Base-by-base conservation (phyloP, 2,329 filamentous ascomycete species). In the Dactylellina haptotyla region DNA sequence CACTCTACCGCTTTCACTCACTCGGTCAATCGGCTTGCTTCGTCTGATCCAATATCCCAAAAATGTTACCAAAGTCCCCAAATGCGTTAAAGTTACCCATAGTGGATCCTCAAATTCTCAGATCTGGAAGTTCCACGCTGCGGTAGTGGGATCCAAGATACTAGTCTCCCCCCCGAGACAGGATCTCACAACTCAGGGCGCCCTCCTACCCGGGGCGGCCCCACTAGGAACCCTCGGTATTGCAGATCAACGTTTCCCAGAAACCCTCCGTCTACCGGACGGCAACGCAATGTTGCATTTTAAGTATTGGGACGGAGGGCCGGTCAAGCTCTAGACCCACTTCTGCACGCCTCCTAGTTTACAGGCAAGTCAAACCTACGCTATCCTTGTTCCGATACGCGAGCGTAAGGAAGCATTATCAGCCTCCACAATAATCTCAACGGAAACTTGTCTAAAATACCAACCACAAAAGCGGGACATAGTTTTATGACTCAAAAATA, bases 331-430 rank as follows among this genome's bases (percentile, higher is more conserved):
- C 41, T 20, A 18, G 16, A 45, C 41, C 10, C 18, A 20, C 41
- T 34, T 34, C 32, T 34, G 32, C 32, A 34, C 18, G 41, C 41
- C 41, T 10, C 41, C 41, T 5, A 23, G n/a, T 46, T 46, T 46
- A 9, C 32, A 34, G 16, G 23, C 18, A 18, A 10, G 41, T 23
- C 18, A 28, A 43, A 14, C 30, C 43, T 16, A 20, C 30, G 28
- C 32, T 41, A 56, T 57, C 62, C 62, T 43, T 66, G 62, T 41
- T 37, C 45, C 63, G 63, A 67, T 67, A 67, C 43, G 63, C 63
- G 63, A 67, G n/a, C n/a, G n/a, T n/a, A n/a, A 43, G 30, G 16
- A 32, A 50, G 12, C 25, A 9, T n/a, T 50, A 50, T 50, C 46
- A 50, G 25, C 12, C 46, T 50, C 23, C n/a, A n/a, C n/a, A n/a